Evolutionary conservation across 163 green algal genomes (phyloP).

Genomic region (Prototheca cutis): DNA sequence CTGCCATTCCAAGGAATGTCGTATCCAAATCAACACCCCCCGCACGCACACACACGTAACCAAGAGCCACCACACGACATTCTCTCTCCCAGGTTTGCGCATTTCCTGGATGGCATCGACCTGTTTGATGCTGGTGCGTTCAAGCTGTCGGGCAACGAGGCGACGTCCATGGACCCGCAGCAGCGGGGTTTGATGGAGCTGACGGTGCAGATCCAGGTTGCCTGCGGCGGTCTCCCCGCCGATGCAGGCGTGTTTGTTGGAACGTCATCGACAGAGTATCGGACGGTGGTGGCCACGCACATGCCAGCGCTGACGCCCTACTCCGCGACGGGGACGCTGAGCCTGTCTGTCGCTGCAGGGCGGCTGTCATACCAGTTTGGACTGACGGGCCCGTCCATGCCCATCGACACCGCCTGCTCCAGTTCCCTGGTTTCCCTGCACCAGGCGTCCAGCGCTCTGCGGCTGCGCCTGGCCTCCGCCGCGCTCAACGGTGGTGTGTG

Average conservation of each 20-base stretch:
- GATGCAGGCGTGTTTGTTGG: constrained; percentile 24
- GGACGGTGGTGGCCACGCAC: constrained; percentile 25
- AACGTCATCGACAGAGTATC: constrained; percentile 58
- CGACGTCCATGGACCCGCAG: constrained; percentile 69
- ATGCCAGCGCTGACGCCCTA: constrained; percentile 18
- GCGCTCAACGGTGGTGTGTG: constrained; percentile 58
- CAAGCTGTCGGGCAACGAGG: constrained; percentile 35
- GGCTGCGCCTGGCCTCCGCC: constrained; percentile 6
- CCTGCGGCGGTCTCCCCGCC: background rate
- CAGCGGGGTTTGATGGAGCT: constrained; percentile 72
- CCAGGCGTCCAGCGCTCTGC: constrained; percentile 36
- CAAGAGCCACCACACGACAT: too few species aligned
- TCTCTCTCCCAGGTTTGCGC: constrained; percentile 30
- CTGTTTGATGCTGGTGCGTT: constrained; percentile 38
- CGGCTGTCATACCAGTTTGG: constrained; percentile 62
- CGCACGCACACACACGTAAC: too few species aligned
- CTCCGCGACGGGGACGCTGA: constrained; percentile 20
- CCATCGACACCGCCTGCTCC: constrained; percentile 84
- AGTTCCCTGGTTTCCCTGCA: constrained; percentile 64
- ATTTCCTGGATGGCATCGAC: constrained; percentile 30
- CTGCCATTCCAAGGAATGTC: too few species aligned
- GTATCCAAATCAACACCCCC: too few species aligned
- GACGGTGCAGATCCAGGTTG: constrained; percentile 18
- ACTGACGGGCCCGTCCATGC: constrained; percentile 53
- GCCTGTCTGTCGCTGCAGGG: constrained; percentile 45